Evolutionary conservation across 768 basidiomycete genomes (phyloP).

Genomic region (Crassisporium funariophilum): DNA sequence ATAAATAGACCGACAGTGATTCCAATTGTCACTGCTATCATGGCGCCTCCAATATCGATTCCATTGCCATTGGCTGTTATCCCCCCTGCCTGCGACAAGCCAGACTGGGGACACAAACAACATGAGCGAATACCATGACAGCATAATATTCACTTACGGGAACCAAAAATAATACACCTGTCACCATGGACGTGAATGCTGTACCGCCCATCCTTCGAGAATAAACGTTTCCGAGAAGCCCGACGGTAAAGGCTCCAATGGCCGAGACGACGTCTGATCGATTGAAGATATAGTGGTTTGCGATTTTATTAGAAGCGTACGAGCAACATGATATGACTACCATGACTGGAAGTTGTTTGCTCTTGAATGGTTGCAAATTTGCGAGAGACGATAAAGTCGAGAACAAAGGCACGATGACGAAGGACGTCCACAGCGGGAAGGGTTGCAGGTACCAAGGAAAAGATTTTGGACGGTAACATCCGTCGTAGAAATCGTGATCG

Average conservation of each 20-base stretch:
- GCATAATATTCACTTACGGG: conserved; percentile 55
- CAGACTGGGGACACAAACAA: conserved; percentile 54
- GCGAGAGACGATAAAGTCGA: conserved; percentile 71
- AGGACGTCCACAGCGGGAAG: conserved; percentile 77
- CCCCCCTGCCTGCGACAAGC: conserved; percentile 84
- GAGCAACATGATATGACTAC: conserved; percentile 80
- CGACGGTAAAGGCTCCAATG: conserved; percentile 83
- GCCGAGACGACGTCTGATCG: conserved; percentile 84
- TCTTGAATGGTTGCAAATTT: conserved; percentile 76
- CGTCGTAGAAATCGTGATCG: conserved; percentile 52
- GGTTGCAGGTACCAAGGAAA: conserved; percentile 82
- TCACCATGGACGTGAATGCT: conserved; percentile 90
- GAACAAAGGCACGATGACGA: conserved; percentile 77
- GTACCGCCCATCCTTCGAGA: conserved; percentile 83
- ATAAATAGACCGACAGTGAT: conserved; percentile 90
- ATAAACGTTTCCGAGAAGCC: conserved; percentile 77
- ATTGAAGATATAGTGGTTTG: conserved; percentile 84
- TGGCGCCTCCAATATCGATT: conserved; percentile 84
- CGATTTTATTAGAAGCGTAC: conserved; percentile 79
- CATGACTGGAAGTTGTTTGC: conserved; percentile 78
- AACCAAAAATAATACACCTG: conserved; percentile 84
- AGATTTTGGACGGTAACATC: conserved; percentile 68
- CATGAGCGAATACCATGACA: neutral
- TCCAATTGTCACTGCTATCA: conserved; percentile 89
- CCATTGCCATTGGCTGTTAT: conserved; percentile 79